A percentile compares a stretch with the other conserved stretches of the same genome.
phyloP scores from a whole-genome alignment of 1,284 basidiomycete genomes.

The Sphagnurus paluster region DNA sequence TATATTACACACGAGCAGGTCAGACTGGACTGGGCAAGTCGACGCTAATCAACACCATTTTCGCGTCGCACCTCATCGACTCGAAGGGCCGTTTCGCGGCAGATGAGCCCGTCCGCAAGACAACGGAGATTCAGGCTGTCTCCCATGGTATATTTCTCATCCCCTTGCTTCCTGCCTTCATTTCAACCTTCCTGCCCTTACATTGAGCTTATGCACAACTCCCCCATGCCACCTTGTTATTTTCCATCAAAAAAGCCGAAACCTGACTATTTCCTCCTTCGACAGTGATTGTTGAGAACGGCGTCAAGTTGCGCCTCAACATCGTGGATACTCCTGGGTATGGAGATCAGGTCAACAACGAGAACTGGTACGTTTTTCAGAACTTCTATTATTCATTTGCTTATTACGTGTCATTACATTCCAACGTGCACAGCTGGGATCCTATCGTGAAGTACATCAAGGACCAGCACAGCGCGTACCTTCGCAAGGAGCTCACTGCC shows the following conservation, averaged over 20 bases:
- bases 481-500: constrained; percentile 98
- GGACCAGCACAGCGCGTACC: constrained; percentile 98
- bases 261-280: not conserved
- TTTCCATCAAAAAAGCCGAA: not conserved
- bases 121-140: constrained; percentile 94
- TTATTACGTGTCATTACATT: constrained; percentile 5
- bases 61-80: constrained; percentile 96
- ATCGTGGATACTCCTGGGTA: constrained; percentile 99
- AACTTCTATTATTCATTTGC: not conserved
- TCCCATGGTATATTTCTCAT: constrained; percentile 77
- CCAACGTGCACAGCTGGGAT: constrained; percentile 76
- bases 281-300: constrained; percentile 95
- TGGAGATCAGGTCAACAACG: constrained; percentile 99
- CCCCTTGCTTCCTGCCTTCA: not conserved
- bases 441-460: constrained; percentile 98
- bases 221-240: not conserved
- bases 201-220: not conserved
- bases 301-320: constrained; percentile 93
- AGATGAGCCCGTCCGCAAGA: constrained; percentile 88
- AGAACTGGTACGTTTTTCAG: constrained; percentile 76
- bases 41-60: constrained; percentile 98
- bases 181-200: not conserved
- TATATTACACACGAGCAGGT: constrained; percentile 47
- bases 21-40: constrained; percentile 99
- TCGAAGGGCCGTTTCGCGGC: constrained; percentile 92